Base-by-base conservation (phyloP, 345 rosid species). In the Syzygium aromaticum region DNA sequence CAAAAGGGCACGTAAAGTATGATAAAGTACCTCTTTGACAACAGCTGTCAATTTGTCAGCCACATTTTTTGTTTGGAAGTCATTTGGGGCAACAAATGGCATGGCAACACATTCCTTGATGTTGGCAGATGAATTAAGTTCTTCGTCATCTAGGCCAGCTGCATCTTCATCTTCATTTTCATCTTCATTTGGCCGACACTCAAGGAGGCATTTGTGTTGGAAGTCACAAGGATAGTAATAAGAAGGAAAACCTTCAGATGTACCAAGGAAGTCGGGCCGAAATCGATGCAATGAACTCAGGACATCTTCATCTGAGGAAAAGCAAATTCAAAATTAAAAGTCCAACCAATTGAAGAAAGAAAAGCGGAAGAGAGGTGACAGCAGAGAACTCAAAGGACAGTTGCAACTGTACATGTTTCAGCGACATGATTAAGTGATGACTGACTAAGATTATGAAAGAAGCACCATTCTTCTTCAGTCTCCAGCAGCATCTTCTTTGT, bases 401-500 rank as follows among this genome's bases (percentile, higher is more conserved):
- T 87, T 61, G 86, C 87, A 77, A 88, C 64, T 96, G 85, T 93
- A 97, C 99, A 96, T 89, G 91, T 90, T 87, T 96, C 97, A 87
- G 94, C 92, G 85, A 95, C 94, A 83, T 95, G 94, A 89, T 91
- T 92, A 57, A 97, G 91, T 8, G 99, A 94, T 61, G 97, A 92
- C 87, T 88, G 96, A 86, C 90, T 80, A 87, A 96, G 94, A 91
- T 94, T 89, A 92, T 97, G 99, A 89, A 92, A 90, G 85, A 89
- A 90, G 91, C 99, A 97, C 98, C 99, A 97, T 85, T 94, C 96
- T 92, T 95, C 94, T 93, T 97, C 99, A 88, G 94, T 89, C 91
- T 89, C 91, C 77, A 93, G 93, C 54, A 88, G 85, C 77, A 89
- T 49, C 86, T 87, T 84, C 86, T 88, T 83, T 77, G 87, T 84